Evolutionary conservation across 768 basidiomycete genomes (phyloP).

Genomic region (Imleria badia): DNA sequence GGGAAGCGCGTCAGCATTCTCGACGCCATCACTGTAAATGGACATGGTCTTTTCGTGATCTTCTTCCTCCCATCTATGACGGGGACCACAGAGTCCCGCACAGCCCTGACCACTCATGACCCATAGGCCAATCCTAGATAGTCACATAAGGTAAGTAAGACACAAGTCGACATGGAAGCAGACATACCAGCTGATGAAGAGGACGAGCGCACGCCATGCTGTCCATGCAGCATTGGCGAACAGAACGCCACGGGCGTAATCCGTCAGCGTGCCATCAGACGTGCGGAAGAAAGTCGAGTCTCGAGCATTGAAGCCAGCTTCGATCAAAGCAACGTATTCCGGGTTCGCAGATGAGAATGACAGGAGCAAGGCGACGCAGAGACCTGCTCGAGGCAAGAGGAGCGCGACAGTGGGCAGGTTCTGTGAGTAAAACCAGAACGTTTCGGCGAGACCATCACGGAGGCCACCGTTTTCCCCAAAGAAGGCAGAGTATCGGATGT

Average conservation of each 20-base stretch:
- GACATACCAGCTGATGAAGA: constrained; percentile 65
- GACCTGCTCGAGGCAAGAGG: constrained; percentile 80
- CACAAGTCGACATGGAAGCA: not conserved
- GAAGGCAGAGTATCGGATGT: constrained; percentile 74
- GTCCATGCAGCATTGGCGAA: constrained; percentile 82
- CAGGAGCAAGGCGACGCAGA: constrained; percentile 72
- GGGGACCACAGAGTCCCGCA: constrained; percentile 82
- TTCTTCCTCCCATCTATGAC: constrained; percentile 82
- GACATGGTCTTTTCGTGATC: constrained; percentile 60
- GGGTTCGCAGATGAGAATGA: constrained; percentile 54
- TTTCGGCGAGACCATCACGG: constrained; percentile 73
- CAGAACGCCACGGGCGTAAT: constrained; percentile 77
- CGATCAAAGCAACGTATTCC: constrained; percentile 44
- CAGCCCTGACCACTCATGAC: constrained; percentile 71
- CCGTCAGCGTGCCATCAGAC: constrained; percentile 63
- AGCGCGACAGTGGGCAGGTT: constrained; percentile 79
- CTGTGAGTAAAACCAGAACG: constrained; percentile 81
- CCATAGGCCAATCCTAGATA: constrained; percentile 72
- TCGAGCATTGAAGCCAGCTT: constrained; percentile 49
- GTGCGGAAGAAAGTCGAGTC: constrained; percentile 75
- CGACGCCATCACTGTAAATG: constrained; percentile 44
- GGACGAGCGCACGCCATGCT: constrained; percentile 68
- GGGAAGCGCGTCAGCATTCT: constrained; percentile 52
- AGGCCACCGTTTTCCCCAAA: constrained; percentile 47
- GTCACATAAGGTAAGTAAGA: not conserved